Percentiles rank a stretch among this genome's conserved stretches.
phyloP scores from a whole-genome alignment of 331 rosid genomes.

The Stylosanthes scabra region DNA sequence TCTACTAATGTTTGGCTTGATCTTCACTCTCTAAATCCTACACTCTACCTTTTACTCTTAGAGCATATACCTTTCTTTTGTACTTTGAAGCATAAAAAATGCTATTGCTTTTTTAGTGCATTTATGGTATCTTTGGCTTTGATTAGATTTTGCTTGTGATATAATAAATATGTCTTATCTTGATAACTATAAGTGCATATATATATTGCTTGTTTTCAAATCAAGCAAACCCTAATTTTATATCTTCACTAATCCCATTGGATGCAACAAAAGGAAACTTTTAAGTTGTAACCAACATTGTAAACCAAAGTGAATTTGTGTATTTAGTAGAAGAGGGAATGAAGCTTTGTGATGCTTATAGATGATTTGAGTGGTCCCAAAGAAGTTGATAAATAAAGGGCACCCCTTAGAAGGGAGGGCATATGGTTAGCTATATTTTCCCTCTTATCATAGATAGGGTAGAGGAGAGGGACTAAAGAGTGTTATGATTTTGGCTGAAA shows the following conservation, averaged over 20 bases:
- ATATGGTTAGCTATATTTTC: conserved; percentile 46
- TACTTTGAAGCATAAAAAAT: conserved; percentile 33
- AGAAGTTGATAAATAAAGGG: conserved; percentile 40
- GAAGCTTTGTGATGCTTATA: conserved; percentile 12
- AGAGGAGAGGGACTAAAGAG: conserved; percentile 41
- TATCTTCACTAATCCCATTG: conserved; percentile 10
- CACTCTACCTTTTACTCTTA: conserved; percentile 22
- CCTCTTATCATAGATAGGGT: conserved; percentile 35
- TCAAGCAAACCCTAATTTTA: conserved; percentile 19
- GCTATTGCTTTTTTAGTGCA: not conserved
- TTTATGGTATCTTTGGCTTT: conserved; percentile 20
- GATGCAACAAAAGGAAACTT: conserved; percentile 17
- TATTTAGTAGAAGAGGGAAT: not conserved
- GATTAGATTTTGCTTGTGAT: conserved; percentile 36
- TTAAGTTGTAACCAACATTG: too few relatives aligned
- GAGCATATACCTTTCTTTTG: conserved; percentile 35
- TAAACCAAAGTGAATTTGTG: conserved; percentile 27
- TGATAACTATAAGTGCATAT: too few relatives aligned
- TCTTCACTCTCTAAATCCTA: conserved; percentile 17
- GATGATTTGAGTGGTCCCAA: conserved; percentile 53
- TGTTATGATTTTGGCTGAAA: conserved; percentile 44
- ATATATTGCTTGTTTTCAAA: not conserved
- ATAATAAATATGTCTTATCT: too few relatives aligned
- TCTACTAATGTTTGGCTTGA: conserved; percentile 35
- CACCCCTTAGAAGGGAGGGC: conserved; percentile 37